Conservation (phyloP, 139 green algal genomes). For the Coelastrella sp. region DNA sequence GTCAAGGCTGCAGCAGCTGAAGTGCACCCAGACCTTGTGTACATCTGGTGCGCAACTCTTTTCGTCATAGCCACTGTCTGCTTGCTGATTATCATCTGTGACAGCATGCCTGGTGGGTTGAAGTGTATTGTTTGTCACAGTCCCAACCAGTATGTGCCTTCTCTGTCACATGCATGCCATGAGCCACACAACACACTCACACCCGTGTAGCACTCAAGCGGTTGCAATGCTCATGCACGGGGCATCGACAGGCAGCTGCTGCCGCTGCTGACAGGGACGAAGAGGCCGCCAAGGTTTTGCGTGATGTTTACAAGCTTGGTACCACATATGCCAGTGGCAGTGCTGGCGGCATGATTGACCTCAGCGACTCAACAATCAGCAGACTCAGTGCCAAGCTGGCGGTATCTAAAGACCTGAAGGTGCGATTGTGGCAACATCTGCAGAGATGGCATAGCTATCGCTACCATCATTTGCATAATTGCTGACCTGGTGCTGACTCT, state of each 20-base stretch:
- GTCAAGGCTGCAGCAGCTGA: conserved; percentile 43
- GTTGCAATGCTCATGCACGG: too few species aligned
- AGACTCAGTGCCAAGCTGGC: conserved; percentile 50
- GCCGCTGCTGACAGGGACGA: conserved; percentile 30
- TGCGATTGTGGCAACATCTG: conserved; percentile 19
- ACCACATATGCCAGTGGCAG: background rate
- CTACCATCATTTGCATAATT: background rate
- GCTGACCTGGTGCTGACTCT: background rate
- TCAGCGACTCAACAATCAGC: conserved; percentile 53
- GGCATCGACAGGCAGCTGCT: too few species aligned
- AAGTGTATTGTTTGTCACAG: too few species aligned
- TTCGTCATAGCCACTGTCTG: too few species aligned
- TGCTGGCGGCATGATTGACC: conserved; percentile 38
- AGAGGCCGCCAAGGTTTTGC: conserved; percentile 41
- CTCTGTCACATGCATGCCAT: too few species aligned
- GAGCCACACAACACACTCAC: too few species aligned
- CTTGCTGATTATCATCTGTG: too few species aligned
- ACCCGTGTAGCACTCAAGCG: background rate
- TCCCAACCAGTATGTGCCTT: too few species aligned
- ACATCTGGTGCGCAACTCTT: conserved; percentile 6
- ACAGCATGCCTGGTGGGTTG: too few species aligned
- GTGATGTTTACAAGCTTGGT: conserved; percentile 36
- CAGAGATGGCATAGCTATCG: background rate
- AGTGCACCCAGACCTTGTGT: conserved; percentile 50
- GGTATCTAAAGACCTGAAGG: conserved; percentile 56